phyloP scores from a whole-genome alignment of 148 eudicot species.

The Amaranthus hypochondriacus region DNA sequence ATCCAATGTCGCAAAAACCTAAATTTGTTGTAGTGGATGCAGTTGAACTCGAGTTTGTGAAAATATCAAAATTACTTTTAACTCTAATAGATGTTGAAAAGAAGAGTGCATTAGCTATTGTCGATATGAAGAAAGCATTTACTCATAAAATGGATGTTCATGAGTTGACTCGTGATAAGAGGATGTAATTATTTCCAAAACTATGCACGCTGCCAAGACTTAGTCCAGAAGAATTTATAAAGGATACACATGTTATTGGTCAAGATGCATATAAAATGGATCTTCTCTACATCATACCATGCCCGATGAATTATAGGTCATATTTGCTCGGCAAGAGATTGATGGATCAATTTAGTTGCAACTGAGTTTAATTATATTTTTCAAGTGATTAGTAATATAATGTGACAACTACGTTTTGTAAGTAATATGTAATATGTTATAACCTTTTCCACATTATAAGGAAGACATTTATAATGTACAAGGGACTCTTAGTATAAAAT shows the following conservation, averaged over 20 bases:
- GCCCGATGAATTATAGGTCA: not conserved
- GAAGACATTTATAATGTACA: too few species aligned
- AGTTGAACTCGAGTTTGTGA: too few species aligned
- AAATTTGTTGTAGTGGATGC: too few species aligned
- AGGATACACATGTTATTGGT: slow-evolving; percentile 7
- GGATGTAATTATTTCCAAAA: not conserved
- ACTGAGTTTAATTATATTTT: too few species aligned
- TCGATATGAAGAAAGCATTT: not conserved
- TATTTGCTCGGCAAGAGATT: slow-evolving; percentile 15
- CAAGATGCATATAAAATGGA: slow-evolving; percentile 7
- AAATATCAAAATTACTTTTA: too few species aligned
- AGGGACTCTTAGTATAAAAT: too few species aligned
- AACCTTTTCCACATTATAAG: too few species aligned
- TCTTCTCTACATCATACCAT: not conserved
- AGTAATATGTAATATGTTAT: too few species aligned
- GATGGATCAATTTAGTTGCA: slow-evolving; percentile 9
- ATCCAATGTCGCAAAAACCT: too few species aligned
- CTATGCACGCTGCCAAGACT: not conserved
- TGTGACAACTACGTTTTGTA: too few species aligned
- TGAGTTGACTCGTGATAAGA: not conserved
- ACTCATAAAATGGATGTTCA: slow-evolving; percentile 7
- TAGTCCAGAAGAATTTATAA: not conserved
- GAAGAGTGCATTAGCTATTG: slow-evolving; percentile 4
- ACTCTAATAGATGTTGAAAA: not conserved
- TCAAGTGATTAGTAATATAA: too few species aligned